A percentile compares a stretch with the other conserved stretches of the same genome.
phyloP scores from a whole-genome alignment of 768 basidiomycete genomes.

The Termitomyces titanicus region DNA sequence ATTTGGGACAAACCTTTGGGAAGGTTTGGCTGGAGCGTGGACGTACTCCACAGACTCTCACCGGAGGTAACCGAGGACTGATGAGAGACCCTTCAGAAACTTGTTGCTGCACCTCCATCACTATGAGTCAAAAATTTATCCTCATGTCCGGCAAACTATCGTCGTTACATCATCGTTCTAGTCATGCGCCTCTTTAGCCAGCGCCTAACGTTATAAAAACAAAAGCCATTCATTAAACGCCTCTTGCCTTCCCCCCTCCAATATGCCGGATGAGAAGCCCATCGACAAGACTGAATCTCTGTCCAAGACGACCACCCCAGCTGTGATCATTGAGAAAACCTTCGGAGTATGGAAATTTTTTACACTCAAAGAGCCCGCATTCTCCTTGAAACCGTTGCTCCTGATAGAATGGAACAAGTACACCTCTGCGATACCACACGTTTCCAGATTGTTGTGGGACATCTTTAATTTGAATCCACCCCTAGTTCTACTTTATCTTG shows the following conservation, averaged over 20 bases:
- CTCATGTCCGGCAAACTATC: too few relatives aligned
- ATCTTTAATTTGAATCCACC: slow-evolving; percentile 10
- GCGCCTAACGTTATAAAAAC: neutral
- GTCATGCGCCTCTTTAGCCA: neutral
- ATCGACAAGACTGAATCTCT: neutral
- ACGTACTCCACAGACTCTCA: too few relatives aligned
- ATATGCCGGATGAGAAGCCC: neutral
- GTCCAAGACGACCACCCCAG: neutral
- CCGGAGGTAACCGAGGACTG: too few relatives aligned
- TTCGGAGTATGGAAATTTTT: slow-evolving; percentile 12
- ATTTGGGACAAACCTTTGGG: too few relatives aligned
- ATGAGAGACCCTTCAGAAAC: too few relatives aligned
- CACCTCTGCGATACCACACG: slow-evolving; percentile 3
- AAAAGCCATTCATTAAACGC: neutral
- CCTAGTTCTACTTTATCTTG: slow-evolving; percentile 9
- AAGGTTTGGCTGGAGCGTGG: too few relatives aligned
- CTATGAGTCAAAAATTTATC: too few relatives aligned
- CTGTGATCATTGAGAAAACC: neutral
- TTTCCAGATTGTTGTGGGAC: slow-evolving; percentile 6
- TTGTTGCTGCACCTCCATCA: too few relatives aligned
- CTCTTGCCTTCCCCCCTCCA: neutral
- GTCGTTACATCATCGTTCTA: too few relatives aligned
- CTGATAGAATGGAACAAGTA: slow-evolving; percentile 11
- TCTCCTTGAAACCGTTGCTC: neutral
- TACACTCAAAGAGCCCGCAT: slow-evolving; percentile 6